Evolutionary conservation across 2,329 filamentous ascomycete genomes (phyloP), one percentile per base, ranked within the genome.

Genomic region (Elsinoe australis): DNA sequence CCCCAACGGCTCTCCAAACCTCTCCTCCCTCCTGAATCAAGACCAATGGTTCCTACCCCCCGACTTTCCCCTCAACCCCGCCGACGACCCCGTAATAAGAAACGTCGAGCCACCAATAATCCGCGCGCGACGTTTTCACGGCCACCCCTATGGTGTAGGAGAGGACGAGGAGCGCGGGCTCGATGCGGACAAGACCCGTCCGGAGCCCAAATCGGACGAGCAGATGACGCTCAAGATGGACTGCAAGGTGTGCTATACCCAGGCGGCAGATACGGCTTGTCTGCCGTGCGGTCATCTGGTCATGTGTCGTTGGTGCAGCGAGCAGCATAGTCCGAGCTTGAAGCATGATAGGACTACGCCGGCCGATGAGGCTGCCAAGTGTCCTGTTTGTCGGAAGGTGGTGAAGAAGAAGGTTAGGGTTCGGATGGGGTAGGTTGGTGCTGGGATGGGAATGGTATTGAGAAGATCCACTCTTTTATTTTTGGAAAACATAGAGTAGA

Each of bases 261-360:
- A 78, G 55, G 41, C 71, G 2, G 71, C 75, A 0, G 71, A 76
- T 51, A 70, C 71, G 5, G 73, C 71, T 2, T 61, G 74, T 14
- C 54, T 77, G 28, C 74, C 74, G 0, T 78, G 74, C 51, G 74
- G 74, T 0, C 74, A 78, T 57, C 65, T 75, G 52, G 66, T 72
- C 26, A 71, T 78, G 65, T 78, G 74, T 55, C 61, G 67, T 31
- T 78, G 73, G 73, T 78, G 74, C 53, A 72, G 71, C 2, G 71
- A 74, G 42, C 66, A 72, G 42, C 67, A 71, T 35, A 65, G 72
- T 26, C 73, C 73, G 2, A 62, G 67, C 1, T 64, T 64, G 56
- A 59, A 65, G 49, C 56, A 61, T 21, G 67, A 71, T 55, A 52
- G 53, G 28, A 67, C 64, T n/a, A 57, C 67, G 24, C 69, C 70